A percentile compares a stretch with the other conserved stretches of the same genome.
Evolutionary conservation across 1,139 yeast genomes (phyloP).

Genomic region (Kodamaea plutei): DNA sequence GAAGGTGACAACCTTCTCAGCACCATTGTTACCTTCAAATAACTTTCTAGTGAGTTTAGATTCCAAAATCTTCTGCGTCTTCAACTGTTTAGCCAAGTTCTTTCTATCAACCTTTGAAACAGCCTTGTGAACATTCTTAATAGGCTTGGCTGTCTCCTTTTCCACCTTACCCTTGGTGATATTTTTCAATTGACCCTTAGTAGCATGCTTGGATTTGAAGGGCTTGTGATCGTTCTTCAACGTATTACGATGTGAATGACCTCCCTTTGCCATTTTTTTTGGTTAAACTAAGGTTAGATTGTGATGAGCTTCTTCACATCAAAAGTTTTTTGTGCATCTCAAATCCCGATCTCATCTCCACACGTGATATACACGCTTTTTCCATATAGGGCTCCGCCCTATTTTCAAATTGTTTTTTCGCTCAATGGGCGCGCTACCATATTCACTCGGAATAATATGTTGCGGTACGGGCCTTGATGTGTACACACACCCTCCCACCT

Average conservation of each 20-base stretch:
- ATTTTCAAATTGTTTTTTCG: background rate
- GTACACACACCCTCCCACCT: constrained; percentile 2
- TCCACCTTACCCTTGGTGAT: constrained; percentile 85
- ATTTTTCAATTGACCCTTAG: constrained; percentile 84
- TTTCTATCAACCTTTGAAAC: constrained; percentile 70
- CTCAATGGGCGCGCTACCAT: constrained; percentile 2
- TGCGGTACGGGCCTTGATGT: constrained; percentile 5
- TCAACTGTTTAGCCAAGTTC: constrained; percentile 74
- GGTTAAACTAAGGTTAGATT: background rate
- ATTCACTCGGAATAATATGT: too few species aligned
- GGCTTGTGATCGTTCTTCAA: constrained; percentile 82
- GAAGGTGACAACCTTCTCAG: constrained; percentile 78
- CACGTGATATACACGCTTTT: background rate
- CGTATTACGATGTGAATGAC: constrained; percentile 78
- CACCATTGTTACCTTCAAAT: constrained; percentile 77
- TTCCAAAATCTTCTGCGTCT: constrained; percentile 63
- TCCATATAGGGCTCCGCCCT: constrained; percentile 5
- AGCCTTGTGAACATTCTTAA: constrained; percentile 23
- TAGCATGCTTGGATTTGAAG: constrained; percentile 85
- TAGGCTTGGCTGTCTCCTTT: constrained; percentile 41
- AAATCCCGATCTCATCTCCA: too few species aligned
- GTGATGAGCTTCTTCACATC: constrained; percentile 6
- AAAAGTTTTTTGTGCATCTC: constrained; percentile 6
- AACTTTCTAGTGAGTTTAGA: constrained; percentile 51
- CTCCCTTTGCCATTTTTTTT: constrained; percentile 54